These are phyloP conservation scores for Fusarium nurragi DNA, from an alignment of 2,329 filamentous ascomycete species.

Conservation along the genomic window DNA sequence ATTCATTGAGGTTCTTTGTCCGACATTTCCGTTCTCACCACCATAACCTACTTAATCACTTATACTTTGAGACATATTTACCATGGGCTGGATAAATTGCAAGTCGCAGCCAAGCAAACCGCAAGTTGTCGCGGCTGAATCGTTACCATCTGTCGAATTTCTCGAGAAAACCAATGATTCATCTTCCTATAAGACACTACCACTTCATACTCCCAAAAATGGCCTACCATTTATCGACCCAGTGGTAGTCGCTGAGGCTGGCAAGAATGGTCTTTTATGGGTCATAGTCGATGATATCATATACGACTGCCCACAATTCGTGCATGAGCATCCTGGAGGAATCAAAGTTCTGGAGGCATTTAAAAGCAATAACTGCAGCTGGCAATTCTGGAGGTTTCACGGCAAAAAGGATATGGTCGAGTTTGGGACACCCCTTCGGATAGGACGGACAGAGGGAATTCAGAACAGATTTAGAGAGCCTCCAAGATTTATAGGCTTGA, in stretches of 20 bases:
- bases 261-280: neutral
- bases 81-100: slow-evolving; percentile 12
- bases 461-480: neutral
- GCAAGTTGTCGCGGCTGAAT: neutral
- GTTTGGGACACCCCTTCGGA: slow-evolving; percentile 5
- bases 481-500: neutral
- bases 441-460: slow-evolving; percentile 3
- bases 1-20: too few species aligned
- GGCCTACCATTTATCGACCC: neutral
- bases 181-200: neutral
- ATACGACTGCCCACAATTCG: neutral
- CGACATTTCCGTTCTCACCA: too few species aligned
- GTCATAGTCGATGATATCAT: neutral
- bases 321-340: neutral
- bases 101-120: neutral
- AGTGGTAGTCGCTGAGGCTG: neutral
- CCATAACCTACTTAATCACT: too few species aligned
- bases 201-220: neutral
- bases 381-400: slow-evolving; percentile 28
- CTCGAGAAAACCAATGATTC: neutral
- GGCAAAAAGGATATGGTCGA: neutral
- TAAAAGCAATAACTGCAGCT: slow-evolving; percentile 6
- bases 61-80: too few species aligned
- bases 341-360: neutral
- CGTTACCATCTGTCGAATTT: neutral